Percentiles rank a stretch among this genome's conserved stretches.
Evolutionary conservation across 2,329 filamentous ascomycete species (phyloP).

Genomic region (Claviceps pusilla): DNA sequence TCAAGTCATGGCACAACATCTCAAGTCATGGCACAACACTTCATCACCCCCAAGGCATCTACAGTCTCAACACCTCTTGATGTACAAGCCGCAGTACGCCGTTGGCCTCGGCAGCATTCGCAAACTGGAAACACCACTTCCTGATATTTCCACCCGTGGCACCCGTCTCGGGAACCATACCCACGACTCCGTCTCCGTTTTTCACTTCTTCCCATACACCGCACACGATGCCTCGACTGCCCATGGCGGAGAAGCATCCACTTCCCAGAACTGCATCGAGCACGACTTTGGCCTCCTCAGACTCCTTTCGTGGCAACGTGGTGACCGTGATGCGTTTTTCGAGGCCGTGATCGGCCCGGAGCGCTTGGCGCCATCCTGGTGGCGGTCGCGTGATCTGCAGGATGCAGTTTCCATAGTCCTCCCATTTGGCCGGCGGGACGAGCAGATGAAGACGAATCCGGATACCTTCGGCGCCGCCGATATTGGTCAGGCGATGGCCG

Average conservation of each 20-base stretch:
- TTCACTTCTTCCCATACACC: constrained; percentile 72
- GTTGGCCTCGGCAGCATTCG: constrained; percentile 34
- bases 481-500: constrained; percentile 40
- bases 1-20: not conserved
- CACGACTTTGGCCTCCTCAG: constrained; percentile 43
- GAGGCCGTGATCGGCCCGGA: constrained; percentile 46
- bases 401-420: constrained; percentile 73
- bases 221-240: constrained; percentile 72
- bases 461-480: constrained; percentile 47
- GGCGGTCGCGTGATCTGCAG: constrained; percentile 71
- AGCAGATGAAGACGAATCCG: constrained; percentile 78
- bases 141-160: constrained; percentile 39
- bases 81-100: constrained; percentile 43
- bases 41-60: not conserved
- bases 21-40: not conserved
- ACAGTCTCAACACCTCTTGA: constrained; percentile 35
- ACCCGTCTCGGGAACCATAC: constrained; percentile 35
- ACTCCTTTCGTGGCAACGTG: constrained; percentile 49
- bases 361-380: constrained; percentile 41
- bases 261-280: constrained; percentile 76
- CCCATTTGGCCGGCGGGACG: constrained; percentile 66
- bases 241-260: constrained; percentile 70
- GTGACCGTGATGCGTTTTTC: constrained; percentile 78
- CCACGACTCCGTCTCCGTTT: constrained; percentile 42
- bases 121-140: constrained; percentile 50